Evolutionary conservation across 2,329 filamentous ascomycete genomes (phyloP).

Genomic region (Aspergillus calidoustus): DNA sequence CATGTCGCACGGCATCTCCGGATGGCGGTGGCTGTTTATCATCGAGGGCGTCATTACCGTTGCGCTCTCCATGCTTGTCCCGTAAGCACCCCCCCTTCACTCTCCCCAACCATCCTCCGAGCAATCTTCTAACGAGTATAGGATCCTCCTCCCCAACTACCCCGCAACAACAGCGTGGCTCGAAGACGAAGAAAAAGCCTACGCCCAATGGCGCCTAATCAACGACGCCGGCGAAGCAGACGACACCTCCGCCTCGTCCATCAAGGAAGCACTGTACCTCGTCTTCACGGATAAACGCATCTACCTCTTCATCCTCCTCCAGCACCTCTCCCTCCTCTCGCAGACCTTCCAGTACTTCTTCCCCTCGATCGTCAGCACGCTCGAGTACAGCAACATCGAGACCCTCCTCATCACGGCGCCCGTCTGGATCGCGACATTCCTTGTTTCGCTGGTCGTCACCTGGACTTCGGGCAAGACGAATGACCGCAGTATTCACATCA

Average conservation of each 20-base stretch:
- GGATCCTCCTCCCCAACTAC: slow-evolving; percentile 53
- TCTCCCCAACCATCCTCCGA: background rate
- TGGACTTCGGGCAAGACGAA: slow-evolving; percentile 58
- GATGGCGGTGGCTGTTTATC: slow-evolving; percentile 47
- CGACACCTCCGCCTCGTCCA: slow-evolving; percentile 46
- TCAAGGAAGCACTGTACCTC: slow-evolving; percentile 51
- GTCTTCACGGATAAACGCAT: slow-evolving; percentile 38
- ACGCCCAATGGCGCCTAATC: slow-evolving; percentile 58
- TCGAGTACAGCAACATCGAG: slow-evolving; percentile 58
- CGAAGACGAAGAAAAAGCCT: slow-evolving; percentile 55
- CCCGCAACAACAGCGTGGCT: slow-evolving; percentile 60
- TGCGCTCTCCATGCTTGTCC: slow-evolving; percentile 42
- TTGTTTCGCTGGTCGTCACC: slow-evolving; percentile 59
- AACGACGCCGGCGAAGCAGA: slow-evolving; percentile 54
- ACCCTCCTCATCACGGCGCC: slow-evolving; percentile 54
- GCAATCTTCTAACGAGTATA: slow-evolving; percentile 34
- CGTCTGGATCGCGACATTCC: slow-evolving; percentile 62
- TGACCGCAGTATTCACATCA: slow-evolving; percentile 63
- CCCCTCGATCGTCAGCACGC: slow-evolving; percentile 65
- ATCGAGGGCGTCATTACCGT: slow-evolving; percentile 45
- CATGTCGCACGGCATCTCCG: slow-evolving; percentile 31
- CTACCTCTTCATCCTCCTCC: slow-evolving; percentile 51
- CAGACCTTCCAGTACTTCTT: slow-evolving; percentile 70
- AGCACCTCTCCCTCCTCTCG: slow-evolving; percentile 53
- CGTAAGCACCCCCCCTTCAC: slow-evolving; percentile 28